A percentile compares a stretch with the other conserved stretches of the same genome.
These are phyloP conservation scores for Nitzschia palea DNA, from an alignment of 108 stramenopile species.

Conservation along the genomic window DNA sequence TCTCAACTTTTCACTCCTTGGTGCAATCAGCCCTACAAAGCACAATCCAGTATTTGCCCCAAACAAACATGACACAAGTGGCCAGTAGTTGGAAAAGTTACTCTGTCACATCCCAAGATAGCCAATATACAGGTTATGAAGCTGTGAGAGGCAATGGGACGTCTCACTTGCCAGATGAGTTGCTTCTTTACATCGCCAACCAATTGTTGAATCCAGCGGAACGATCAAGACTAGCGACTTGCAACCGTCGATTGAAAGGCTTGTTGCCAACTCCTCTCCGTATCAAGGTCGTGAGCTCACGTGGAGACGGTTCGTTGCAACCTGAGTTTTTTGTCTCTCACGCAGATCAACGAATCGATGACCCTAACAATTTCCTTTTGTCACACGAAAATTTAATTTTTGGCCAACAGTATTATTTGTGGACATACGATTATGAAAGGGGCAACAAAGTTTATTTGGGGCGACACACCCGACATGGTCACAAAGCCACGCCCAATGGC, in stretches of 20 bases:
- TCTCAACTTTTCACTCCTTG: too few relatives aligned
- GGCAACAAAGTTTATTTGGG: conserved; percentile 13
- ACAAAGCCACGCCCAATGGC: not conserved
- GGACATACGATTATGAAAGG: conserved; percentile 19
- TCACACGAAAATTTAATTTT: not conserved
- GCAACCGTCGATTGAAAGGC: conserved; percentile 1
- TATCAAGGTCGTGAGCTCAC: conserved; percentile 6
- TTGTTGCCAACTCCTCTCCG: conserved; percentile 5
- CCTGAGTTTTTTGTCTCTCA: conserved; percentile 10
- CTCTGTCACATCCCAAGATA: too few relatives aligned
- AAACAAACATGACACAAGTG: too few relatives aligned
- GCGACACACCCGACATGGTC: conserved; percentile 21
- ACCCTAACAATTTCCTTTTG: not conserved
- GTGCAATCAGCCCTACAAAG: too few relatives aligned
- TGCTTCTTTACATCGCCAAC: conserved; percentile 12
- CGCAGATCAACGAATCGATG: not conserved
- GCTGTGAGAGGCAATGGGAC: too few relatives aligned
- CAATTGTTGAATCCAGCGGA: conserved; percentile 14
- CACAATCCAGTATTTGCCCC: too few relatives aligned
- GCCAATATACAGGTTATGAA: too few relatives aligned
- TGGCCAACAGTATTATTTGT: conserved; percentile 14
- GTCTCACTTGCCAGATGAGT: not conserved
- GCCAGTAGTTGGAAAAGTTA: too few relatives aligned
- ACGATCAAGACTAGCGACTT: conserved; percentile 8
- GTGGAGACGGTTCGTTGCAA: not conserved